Conservation (phyloP, 2,329 filamentous ascomycete species). For the Simplicillium sp. region DNA sequence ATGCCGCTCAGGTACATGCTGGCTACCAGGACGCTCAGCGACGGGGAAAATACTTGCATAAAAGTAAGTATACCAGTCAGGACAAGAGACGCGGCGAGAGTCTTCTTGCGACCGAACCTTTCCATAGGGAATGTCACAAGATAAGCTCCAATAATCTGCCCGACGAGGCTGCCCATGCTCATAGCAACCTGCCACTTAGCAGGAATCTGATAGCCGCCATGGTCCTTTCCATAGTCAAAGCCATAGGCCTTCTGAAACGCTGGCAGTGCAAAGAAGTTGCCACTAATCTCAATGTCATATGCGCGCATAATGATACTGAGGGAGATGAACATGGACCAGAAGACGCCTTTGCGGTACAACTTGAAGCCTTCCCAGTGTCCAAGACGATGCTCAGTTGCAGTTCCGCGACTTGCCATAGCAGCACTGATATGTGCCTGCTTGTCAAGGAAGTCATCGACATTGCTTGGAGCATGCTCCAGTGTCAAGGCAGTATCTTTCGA, state of each 20-base stretch:
- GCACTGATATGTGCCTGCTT: no score
- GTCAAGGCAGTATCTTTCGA: no score
- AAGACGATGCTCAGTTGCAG: slow-evolving; percentile 8
- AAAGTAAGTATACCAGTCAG: slow-evolving; percentile 16
- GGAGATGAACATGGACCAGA: slow-evolving; percentile 19
- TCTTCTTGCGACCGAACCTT: slow-evolving; percentile 26
- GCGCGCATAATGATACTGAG: slow-evolving; percentile 26
- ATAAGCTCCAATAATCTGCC: slow-evolving; percentile 8
- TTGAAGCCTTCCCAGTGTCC: slow-evolving; percentile 10
- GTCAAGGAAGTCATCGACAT: no score
- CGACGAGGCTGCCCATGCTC: neutral
- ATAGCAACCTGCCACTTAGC: slow-evolving; percentile 11
- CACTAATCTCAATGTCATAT: slow-evolving; percentile 17
- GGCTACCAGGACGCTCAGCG: slow-evolving; percentile 26
- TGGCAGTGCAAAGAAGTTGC: slow-evolving; percentile 19
- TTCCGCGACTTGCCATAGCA: no score
- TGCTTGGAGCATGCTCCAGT: no score
- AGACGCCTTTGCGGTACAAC: slow-evolving; percentile 16
- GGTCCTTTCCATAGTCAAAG: slow-evolving; percentile 1
- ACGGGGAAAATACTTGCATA: slow-evolving; percentile 16
- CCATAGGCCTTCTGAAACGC: slow-evolving; percentile 14
- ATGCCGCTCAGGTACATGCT: slow-evolving; percentile 32
- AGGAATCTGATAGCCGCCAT: slow-evolving; percentile 27
- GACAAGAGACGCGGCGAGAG: slow-evolving; percentile 38
- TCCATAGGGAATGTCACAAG: slow-evolving; percentile 11